These are phyloP conservation scores for Chaetomium sp. DNA, from an alignment of 2,329 filamentous ascomycete species.

Conservation along the genomic window DNA sequence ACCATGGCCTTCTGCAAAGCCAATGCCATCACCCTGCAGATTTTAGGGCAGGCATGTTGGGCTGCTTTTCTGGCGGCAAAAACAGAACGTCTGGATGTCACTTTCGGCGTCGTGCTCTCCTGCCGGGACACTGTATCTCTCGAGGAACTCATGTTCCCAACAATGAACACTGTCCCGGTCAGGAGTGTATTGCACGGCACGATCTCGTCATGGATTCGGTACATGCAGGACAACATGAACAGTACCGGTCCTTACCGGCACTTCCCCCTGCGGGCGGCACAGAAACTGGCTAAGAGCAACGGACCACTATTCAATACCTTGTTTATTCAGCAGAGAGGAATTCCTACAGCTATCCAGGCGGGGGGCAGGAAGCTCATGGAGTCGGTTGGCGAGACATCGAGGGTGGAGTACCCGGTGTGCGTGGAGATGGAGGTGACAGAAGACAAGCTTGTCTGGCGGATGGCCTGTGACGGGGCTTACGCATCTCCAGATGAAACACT, in stretches of 20 bases:
- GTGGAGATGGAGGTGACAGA: conserved; percentile 72
- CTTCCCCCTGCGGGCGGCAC: conserved; percentile 73
- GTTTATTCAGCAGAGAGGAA: conserved; percentile 55
- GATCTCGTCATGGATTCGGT: conserved; percentile 63
- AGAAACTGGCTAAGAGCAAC: conserved; percentile 49
- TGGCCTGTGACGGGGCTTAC: conserved; percentile 65
- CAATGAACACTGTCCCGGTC: conserved; percentile 87
- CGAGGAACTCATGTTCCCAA: conserved; percentile 75
- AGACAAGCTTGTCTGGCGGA: conserved; percentile 65
- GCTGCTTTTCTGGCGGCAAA: conserved; percentile 67
- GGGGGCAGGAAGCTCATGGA: conserved; percentile 51
- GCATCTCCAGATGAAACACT: conserved; percentile 50
- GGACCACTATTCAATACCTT: conserved; percentile 55
- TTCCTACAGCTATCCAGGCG: conserved; percentile 6
- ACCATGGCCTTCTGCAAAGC: conserved; percentile 65
- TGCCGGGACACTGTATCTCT: conserved; percentile 76
- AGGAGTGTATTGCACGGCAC: conserved; percentile 73
- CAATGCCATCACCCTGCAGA: conserved; percentile 71
- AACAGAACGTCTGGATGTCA: conserved; percentile 68
- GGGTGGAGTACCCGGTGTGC: conserved; percentile 80
- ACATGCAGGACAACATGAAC: conserved; percentile 71
- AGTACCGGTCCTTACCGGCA: conserved; percentile 72
- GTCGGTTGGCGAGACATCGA: conserved; percentile 64
- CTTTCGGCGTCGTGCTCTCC: conserved; percentile 81
- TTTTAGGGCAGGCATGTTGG: conserved; percentile 76